Evolutionary conservation across 1,139 yeast genomes (phyloP).

Genomic region (Lodderomyces beijingensis): DNA sequence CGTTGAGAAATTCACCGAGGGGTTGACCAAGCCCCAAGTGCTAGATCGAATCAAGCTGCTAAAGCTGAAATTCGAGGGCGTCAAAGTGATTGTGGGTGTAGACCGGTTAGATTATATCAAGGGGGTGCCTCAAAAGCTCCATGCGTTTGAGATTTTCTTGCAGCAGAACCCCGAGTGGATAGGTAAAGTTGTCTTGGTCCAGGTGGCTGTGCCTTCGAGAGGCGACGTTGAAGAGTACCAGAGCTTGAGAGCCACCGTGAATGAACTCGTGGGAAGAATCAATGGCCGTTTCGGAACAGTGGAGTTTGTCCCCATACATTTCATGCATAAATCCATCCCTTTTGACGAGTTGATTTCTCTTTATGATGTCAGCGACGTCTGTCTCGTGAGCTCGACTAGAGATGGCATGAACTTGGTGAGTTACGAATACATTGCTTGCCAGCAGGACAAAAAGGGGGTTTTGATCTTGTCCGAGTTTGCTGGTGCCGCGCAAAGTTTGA

Average conservation of each 20-base stretch:
- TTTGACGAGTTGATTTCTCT: slow-evolving; percentile 88
- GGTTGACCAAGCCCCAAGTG: slow-evolving; percentile 62
- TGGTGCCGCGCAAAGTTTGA: slow-evolving; percentile 97
- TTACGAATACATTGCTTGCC: slow-evolving; percentile 96
- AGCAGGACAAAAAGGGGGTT: slow-evolving; percentile 79
- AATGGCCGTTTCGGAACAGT: slow-evolving; percentile 96
- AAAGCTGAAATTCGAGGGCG: slow-evolving; percentile 56
- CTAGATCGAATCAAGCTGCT: slow-evolving; percentile 61
- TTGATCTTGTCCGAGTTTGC: slow-evolving; percentile 90
- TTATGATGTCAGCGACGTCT: slow-evolving; percentile 82
- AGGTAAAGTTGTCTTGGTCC: slow-evolving; percentile 92
- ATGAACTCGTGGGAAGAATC: slow-evolving; percentile 93
- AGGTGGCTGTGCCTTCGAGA: slow-evolving; percentile 96
- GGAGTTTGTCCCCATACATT: slow-evolving; percentile 96
- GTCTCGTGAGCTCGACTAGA: slow-evolving; percentile 88
- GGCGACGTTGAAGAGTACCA: slow-evolving; percentile 99
- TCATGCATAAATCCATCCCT: slow-evolving; percentile 86
- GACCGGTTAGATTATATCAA: slow-evolving; percentile 94
- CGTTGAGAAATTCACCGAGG: slow-evolving; percentile 83
- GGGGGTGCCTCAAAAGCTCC: slow-evolving; percentile 95
- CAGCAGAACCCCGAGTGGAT: slow-evolving; percentile 97
- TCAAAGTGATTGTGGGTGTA: slow-evolving; percentile 90
- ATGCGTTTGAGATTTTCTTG: slow-evolving; percentile 89
- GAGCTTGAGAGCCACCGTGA: slow-evolving; percentile 86
- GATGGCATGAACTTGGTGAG: slow-evolving; percentile 98